Evolutionary conservation across 2,329 filamentous ascomycete species (phyloP).

Genomic region (Pseudophaeomoniella oleicola): DNA sequence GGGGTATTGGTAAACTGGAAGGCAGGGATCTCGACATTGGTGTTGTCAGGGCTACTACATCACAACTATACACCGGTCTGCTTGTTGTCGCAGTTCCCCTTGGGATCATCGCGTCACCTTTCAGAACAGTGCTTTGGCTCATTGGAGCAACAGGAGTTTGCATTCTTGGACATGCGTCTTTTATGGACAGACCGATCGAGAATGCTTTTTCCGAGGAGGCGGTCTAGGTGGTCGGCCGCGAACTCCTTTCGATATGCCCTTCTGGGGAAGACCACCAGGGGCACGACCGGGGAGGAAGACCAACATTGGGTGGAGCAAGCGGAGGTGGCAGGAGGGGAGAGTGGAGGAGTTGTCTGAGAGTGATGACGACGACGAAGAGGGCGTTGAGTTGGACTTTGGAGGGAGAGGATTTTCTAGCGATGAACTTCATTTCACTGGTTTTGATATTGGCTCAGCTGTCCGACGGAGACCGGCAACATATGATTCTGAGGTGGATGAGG

Average conservation of each 20-base stretch:
- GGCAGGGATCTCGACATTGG: slow-evolving; percentile 81
- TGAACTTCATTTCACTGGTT: slow-evolving; percentile 45
- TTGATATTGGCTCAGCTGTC: slow-evolving; percentile 36
- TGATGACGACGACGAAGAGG: slow-evolving; percentile 35
- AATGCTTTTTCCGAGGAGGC: slow-evolving; percentile 99
- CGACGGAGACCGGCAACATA: slow-evolving; percentile 20
- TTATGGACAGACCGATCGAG: slow-evolving; percentile 98
- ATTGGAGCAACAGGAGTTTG: slow-evolving; percentile 88
- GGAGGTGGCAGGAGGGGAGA: slow-evolving; percentile 33
- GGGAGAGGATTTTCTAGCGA: slow-evolving; percentile 40
- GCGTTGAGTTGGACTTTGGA: slow-evolving; percentile 36
- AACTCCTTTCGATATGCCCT: slow-evolving; percentile 85
- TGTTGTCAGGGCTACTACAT: slow-evolving; percentile 66
- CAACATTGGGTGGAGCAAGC: slow-evolving; percentile 36
- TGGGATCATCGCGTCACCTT: slow-evolving; percentile 69
- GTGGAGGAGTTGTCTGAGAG: slow-evolving; percentile 24
- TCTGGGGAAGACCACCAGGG: slow-evolving; percentile 99
- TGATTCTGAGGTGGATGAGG: slow-evolving; percentile 31
- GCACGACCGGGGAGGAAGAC: slow-evolving; percentile 53
- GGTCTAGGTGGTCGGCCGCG: slow-evolving; percentile 99
- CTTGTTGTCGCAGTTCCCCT: slow-evolving; percentile 72
- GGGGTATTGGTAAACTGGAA: slow-evolving; percentile 76
- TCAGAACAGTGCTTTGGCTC: slow-evolving; percentile 81
- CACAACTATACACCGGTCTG: slow-evolving; percentile 85
- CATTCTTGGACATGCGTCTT: slow-evolving; percentile 84